A percentile compares a stretch with the other conserved stretches of the same genome.
These are phyloP conservation scores for Jamesozyma piceae DNA, from an alignment of 805 yeast genomes.

Conservation along the genomic window DNA sequence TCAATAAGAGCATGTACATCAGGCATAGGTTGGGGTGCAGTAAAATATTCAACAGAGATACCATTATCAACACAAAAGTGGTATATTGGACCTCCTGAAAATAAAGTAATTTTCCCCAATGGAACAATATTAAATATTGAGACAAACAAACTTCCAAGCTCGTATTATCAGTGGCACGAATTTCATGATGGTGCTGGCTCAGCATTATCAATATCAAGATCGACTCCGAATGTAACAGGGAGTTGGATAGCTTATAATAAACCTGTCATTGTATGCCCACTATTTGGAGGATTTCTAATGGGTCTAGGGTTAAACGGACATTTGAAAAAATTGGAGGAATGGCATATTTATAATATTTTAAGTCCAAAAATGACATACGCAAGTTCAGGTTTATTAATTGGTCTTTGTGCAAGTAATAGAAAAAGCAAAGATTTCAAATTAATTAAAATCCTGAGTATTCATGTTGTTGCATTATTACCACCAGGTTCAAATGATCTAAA, in stretches of 20 bases:
- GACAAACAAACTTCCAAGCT: slow-evolving; percentile 40
- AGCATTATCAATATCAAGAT: slow-evolving; percentile 66
- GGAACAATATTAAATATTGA: slow-evolving; percentile 56
- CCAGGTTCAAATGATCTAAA: slow-evolving; percentile 84
- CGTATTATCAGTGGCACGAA: slow-evolving; percentile 62
- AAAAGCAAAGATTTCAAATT: slow-evolving; percentile 80
- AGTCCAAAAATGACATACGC: slow-evolving; percentile 83
- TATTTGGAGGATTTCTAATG: slow-evolving; percentile 89
- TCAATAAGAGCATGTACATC: slow-evolving; percentile 60
- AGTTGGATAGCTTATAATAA: slow-evolving; percentile 87
- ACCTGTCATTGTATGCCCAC: slow-evolving; percentile 60
- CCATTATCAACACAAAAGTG: slow-evolving; percentile 83
- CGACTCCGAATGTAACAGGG: slow-evolving; percentile 55
- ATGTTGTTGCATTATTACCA: slow-evolving; percentile 84
- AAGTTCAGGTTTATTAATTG: slow-evolving; percentile 78
- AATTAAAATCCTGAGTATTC: slow-evolving; percentile 86
- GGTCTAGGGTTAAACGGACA: slow-evolving; percentile 93
- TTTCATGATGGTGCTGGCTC: slow-evolving; percentile 89
- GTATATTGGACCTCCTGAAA: slow-evolving; percentile 40
- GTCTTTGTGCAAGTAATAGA: slow-evolving; percentile 81
- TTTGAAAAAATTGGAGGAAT: slow-evolving; percentile 71
- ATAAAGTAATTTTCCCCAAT: slow-evolving; percentile 58
- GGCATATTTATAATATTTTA: slow-evolving; percentile 90
- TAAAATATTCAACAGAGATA: slow-evolving; percentile 33
- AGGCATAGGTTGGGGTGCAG: slow-evolving; percentile 28